Conservation (phyloP, 495 filamentous ascomycete species). For the Ascodesmis nigricans region DNA sequence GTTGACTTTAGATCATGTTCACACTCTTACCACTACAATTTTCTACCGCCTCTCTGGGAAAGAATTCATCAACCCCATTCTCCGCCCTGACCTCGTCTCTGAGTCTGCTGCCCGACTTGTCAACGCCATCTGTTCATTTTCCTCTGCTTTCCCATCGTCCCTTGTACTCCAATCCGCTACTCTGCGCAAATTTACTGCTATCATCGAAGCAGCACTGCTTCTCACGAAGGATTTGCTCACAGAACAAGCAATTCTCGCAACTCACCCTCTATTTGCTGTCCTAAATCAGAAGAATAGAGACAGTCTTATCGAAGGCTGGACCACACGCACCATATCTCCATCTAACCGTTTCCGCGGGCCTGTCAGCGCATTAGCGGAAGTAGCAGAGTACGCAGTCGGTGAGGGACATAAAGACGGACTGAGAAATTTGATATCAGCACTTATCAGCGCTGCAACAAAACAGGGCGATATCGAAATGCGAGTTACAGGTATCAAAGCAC, state of each 20-base stretch:
- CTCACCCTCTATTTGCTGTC: slow-evolving; percentile 26
- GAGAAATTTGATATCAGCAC: too few relatives aligned
- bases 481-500: slow-evolving; percentile 13
- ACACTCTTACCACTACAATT: slow-evolving; percentile 4
- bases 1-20: neutral
- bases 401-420: too few relatives aligned
- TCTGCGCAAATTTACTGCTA: slow-evolving; percentile 15
- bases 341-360: too few relatives aligned
- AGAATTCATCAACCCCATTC: slow-evolving; percentile 21
- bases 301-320: slow-evolving; percentile 10
- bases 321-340: too few relatives aligned
- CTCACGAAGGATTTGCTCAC: slow-evolving; percentile 30
- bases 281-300: slow-evolving; percentile 12
- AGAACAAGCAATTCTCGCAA: slow-evolving; percentile 27
- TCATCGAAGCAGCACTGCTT: slow-evolving; percentile 25
- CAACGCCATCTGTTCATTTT: slow-evolving; percentile 22
- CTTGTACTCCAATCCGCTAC: slow-evolving; percentile 1
- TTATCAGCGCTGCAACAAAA: slow-evolving; percentile 10
- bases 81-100: slow-evolving; percentile 47
- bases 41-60: slow-evolving; percentile 15
- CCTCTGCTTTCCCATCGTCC: neutral
- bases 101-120: slow-evolving; percentile 41
- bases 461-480: slow-evolving; percentile 12
- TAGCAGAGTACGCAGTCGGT: too few relatives aligned
- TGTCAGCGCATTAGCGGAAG: too few relatives aligned